Evolutionary conservation across 2,329 filamentous ascomycete species (phyloP).

Genomic region (Fusarium anguioides): DNA sequence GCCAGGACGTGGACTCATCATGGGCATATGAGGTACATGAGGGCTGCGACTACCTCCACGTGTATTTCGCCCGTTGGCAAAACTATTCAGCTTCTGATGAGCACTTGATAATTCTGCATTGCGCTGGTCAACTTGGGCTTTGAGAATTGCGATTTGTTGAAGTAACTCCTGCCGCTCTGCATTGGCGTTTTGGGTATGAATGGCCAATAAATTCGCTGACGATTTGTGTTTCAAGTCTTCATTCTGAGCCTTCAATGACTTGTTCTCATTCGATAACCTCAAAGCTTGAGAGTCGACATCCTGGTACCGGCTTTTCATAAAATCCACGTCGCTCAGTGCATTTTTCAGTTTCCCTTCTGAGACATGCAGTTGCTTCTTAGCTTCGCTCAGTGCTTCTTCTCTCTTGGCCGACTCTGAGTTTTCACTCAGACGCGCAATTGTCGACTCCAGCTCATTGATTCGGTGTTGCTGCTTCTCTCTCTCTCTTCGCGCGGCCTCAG

Average conservation of each 20-base stretch:
- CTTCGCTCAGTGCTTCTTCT: constrained; percentile 52
- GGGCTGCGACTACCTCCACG: constrained; percentile 67
- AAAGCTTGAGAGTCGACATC: constrained; percentile 62
- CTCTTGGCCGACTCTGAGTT: constrained; percentile 34
- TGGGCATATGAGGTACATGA: constrained; percentile 60
- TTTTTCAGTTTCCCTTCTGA: constrained; percentile 56
- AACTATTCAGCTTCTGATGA: constrained; percentile 60
- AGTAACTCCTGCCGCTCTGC: constrained; percentile 50
- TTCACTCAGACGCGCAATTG: constrained; percentile 46
- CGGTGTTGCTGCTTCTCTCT: constrained; percentile 53
- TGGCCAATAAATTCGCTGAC: constrained; percentile 57
- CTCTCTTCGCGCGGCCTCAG: constrained; percentile 47
- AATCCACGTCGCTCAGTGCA: constrained; percentile 64
- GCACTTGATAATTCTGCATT: constrained; percentile 61
- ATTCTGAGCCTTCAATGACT: constrained; percentile 56
- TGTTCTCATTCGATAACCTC: constrained; percentile 59
- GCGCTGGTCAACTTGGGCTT: constrained; percentile 59
- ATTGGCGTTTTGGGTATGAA: constrained; percentile 60
- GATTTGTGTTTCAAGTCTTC: constrained; percentile 56
- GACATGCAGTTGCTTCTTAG: constrained; percentile 52
- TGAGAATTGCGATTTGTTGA: constrained; percentile 56
- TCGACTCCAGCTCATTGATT: constrained; percentile 52
- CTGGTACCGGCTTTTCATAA: constrained; percentile 69
- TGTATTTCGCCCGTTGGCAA: constrained; percentile 65
- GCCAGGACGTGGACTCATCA: constrained; percentile 62